phyloP scores from a whole-genome alignment of 2,329 filamentous ascomycete genomes.

The Davidsoniella eucalypti region DNA sequence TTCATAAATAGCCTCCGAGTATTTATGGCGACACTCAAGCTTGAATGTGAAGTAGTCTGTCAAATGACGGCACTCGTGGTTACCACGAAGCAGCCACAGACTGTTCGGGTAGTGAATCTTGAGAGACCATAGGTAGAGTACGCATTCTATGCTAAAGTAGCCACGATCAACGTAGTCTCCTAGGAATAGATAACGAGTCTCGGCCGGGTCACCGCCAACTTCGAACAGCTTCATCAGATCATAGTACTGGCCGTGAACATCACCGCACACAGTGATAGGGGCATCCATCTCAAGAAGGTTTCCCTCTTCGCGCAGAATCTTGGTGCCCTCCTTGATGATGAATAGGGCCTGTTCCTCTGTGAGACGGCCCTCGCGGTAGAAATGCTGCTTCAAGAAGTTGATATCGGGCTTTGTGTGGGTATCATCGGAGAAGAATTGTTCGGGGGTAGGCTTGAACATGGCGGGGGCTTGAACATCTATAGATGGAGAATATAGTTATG shows the following conservation, averaged over 20 bases:
- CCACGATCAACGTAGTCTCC: constrained; percentile 97
- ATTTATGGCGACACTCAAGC: constrained; percentile 99
- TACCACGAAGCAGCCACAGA: constrained; percentile 90
- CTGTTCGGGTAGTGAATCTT: constrained; percentile 99
- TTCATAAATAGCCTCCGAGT: constrained; percentile 89
- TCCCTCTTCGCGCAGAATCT: constrained; percentile 75
- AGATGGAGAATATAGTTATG: constrained; percentile 16
- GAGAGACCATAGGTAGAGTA: constrained; percentile 90
- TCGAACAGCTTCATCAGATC: constrained; percentile 99
- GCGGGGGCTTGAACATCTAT: constrained; percentile 94
- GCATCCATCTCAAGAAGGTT: constrained; percentile 99
- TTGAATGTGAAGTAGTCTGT: constrained; percentile 99
- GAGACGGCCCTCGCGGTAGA: constrained; percentile 90
- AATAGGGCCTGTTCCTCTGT: constrained; percentile 95
- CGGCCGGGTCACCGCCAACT: constrained; percentile 87
- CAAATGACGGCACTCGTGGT: constrained; percentile 96
- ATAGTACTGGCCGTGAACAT: constrained; percentile 98
- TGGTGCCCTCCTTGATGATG: constrained; percentile 79
- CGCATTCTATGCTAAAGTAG: constrained; percentile 98
- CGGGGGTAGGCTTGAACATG: constrained; percentile 78
- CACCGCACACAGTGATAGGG: constrained; percentile 94
- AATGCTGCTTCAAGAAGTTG: constrained; percentile 90
- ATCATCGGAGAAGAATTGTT: constrained; percentile 83
- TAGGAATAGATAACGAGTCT: constrained; percentile 92
- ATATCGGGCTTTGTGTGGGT: constrained; percentile 82